Conservation (phyloP, 768 basidiomycete genomes). For the Clitopilus hobsonii region DNA sequence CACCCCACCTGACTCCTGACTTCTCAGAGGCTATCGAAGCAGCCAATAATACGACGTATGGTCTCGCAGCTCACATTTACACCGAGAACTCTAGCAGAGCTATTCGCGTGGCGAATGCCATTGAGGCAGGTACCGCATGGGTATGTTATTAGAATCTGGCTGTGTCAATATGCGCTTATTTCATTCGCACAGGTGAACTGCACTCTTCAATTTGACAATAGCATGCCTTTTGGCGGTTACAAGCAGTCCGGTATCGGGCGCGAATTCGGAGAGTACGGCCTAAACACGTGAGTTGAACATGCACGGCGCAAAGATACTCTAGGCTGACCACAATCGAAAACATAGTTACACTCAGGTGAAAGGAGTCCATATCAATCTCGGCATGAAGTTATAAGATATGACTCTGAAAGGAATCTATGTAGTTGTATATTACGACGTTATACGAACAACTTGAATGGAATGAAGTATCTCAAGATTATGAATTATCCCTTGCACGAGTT, state of each 20-base stretch:
- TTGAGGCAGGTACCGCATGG: slow-evolving; percentile 68
- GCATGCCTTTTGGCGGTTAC: slow-evolving; percentile 77
- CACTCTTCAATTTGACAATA: slow-evolving; percentile 36
- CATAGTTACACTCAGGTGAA: slow-evolving; percentile 50
- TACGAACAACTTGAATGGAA: too few relatives aligned
- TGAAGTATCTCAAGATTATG: too few relatives aligned
- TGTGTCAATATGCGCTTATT: background rate
- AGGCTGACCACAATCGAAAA: background rate
- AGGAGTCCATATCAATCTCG: slow-evolving; percentile 52
- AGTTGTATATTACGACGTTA: too few relatives aligned
- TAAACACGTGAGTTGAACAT: slow-evolving; percentile 39
- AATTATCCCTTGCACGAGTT: too few relatives aligned
- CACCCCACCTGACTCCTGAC: too few relatives aligned
- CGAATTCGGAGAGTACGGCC: slow-evolving; percentile 75
- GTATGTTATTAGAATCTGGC: slow-evolving; percentile 18
- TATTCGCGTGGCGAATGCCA: slow-evolving; percentile 45
- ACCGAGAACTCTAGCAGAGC: slow-evolving; percentile 64
- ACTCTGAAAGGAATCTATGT: too few relatives aligned
- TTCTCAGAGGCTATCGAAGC: background rate
- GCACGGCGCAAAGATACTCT: background rate
- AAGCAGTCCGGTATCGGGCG: slow-evolving; percentile 81
- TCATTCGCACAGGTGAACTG: slow-evolving; percentile 33
- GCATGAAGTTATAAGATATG: slow-evolving; percentile 15
- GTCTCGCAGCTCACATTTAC: slow-evolving; percentile 63
- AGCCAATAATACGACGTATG: slow-evolving; percentile 23